Percentiles rank a stretch among this genome's conserved stretches.
Evolutionary conservation across 2,329 filamentous ascomycete species (phyloP).

Genomic region (Iodosphaeria phyllophila): DNA sequence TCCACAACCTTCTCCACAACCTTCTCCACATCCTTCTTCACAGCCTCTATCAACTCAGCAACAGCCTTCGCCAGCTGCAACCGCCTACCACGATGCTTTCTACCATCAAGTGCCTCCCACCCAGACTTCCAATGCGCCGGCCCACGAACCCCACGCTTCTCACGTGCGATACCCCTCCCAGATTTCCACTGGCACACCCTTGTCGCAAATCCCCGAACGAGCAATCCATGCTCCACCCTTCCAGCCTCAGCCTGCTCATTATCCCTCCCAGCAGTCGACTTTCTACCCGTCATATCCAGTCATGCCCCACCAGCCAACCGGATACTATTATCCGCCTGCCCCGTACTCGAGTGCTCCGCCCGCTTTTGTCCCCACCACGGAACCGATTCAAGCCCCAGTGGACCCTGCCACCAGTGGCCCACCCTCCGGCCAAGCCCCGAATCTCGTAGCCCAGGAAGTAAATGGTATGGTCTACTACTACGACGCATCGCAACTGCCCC

Average conservation of each 20-base stretch:
- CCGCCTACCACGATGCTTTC: constrained; percentile 61
- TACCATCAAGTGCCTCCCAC: constrained; percentile 86
- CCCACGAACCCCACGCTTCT: constrained; percentile 41
- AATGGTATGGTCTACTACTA: constrained; percentile 97
- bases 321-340: constrained; percentile 50
- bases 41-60: too few species aligned
- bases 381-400: constrained; percentile 19
- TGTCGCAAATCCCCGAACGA: constrained; percentile 84
- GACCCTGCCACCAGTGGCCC: constrained; percentile 18
- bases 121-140: constrained; percentile 40
- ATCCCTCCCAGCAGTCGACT: constrained; percentile 34
- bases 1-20: too few species aligned
- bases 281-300: constrained; percentile 42
- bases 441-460: constrained; percentile 61
- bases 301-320: constrained; percentile 33
- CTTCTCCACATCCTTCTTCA: too few species aligned
- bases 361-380: constrained; percentile 34
- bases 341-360: constrained; percentile 27
- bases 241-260: constrained; percentile 65
- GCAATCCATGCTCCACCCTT: constrained; percentile 83
- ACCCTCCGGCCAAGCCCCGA: constrained; percentile 34
- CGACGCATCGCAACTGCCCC: constrained; percentile 53
- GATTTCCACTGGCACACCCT: constrained; percentile 55
- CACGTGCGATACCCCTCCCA: constrained; percentile 55
- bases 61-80: too few species aligned